Conservation (phyloP, 2,329 filamentous ascomycete genomes). For the Xylaria sp. region DNA sequence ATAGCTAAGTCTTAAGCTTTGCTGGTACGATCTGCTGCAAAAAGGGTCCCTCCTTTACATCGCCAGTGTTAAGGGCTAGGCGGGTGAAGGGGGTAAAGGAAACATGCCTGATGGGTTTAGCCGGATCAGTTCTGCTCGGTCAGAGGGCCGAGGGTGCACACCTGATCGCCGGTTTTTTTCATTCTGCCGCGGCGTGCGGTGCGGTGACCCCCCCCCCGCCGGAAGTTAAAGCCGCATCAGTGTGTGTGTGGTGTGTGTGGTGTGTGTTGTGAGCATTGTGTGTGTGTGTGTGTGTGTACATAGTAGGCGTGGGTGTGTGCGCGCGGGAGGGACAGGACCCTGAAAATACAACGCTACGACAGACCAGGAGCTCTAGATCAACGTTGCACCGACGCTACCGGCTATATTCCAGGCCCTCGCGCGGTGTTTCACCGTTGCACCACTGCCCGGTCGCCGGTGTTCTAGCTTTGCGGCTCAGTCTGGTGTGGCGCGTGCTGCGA, state of each 20-base stretch:
- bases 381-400: constrained; percentile 10
- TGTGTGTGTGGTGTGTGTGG: too few relatives aligned
- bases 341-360: constrained; percentile 23
- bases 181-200: neutral
- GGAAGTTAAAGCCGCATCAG: neutral
- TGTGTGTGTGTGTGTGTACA: too few relatives aligned
- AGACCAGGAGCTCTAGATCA: constrained; percentile 20
- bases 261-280: too few relatives aligned
- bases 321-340: constrained; percentile 17
- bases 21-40: neutral
- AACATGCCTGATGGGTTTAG: neutral
- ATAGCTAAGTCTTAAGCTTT: neutral
- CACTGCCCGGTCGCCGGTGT: constrained; percentile 1
- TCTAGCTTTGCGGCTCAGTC: constrained; percentile 20
- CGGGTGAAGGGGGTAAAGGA: neutral
- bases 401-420: constrained; percentile 11
- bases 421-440: constrained; percentile 8
- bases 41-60: neutral
- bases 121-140: neutral
- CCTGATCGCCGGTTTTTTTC: neutral
- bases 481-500: constrained; percentile 12
- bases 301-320: too few relatives aligned
- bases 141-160: neutral
- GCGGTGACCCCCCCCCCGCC: too few relatives aligned
- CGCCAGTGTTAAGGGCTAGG: too few relatives aligned